These are phyloP conservation scores for Nakataea oryzae DNA, from an alignment of 2,329 filamentous ascomycete genomes.

Conservation along the genomic window DNA sequence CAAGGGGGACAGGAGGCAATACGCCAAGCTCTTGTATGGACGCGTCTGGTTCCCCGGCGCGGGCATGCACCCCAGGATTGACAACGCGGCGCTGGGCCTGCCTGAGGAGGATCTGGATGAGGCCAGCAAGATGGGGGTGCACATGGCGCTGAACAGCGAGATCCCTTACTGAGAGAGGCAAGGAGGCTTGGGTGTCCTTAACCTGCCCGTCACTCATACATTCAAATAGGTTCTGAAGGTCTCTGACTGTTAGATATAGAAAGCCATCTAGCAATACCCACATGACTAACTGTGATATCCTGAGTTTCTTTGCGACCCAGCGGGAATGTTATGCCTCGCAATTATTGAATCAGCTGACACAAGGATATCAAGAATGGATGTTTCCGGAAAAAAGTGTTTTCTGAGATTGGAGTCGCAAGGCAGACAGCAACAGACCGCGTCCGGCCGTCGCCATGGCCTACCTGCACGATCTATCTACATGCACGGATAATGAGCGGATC, in stretches of 20 bases:
- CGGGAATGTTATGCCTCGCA: too few species aligned
- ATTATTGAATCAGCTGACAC: too few species aligned
- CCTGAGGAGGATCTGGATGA: conserved; percentile 11
- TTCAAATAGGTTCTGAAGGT: too few species aligned
- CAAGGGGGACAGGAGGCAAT: conserved; percentile 32
- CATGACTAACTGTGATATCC: too few species aligned
- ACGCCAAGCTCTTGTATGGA: conserved; percentile 40
- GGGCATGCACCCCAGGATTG: conserved; percentile 12
- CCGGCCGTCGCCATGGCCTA: background rate
- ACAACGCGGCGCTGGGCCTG: conserved; percentile 5
- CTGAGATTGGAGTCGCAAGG: background rate
- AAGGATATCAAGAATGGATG: too few species aligned
- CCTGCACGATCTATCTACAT: background rate
- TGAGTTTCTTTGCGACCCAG: too few species aligned
- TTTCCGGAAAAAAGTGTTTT: background rate
- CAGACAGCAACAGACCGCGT: background rate
- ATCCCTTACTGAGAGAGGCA: background rate
- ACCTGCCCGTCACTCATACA: too few species aligned
- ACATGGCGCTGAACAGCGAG: background rate
- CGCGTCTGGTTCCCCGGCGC: conserved; percentile 37
- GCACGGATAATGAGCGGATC: background rate
- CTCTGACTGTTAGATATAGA: too few species aligned
- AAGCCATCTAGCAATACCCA: too few species aligned
- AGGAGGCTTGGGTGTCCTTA: background rate
- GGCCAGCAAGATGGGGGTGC: conserved; percentile 8